Percentiles rank a stretch among this genome's conserved stretches.
phyloP scores from a whole-genome alignment of 1,284 basidiomycete species.

The Inonotus hispidus region DNA sequence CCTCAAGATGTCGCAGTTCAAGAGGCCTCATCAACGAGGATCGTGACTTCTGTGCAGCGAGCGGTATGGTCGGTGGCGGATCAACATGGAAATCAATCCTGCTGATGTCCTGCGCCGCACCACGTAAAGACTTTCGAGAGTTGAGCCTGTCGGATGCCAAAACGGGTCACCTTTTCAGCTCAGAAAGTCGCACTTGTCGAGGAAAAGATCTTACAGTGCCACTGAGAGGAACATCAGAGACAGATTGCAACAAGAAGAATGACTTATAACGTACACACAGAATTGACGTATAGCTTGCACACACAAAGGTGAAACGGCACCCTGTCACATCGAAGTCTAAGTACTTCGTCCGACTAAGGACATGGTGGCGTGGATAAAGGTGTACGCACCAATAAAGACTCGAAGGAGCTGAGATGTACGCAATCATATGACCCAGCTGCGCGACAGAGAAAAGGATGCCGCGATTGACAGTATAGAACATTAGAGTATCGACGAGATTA shows the following conservation, averaged over 20 bases:
- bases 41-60: neutral
- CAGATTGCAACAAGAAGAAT: neutral
- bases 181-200: neutral
- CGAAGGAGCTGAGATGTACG: neutral
- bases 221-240: neutral
- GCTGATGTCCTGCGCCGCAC: conserved; percentile 1
- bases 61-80: neutral
- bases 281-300: conserved; percentile 14
- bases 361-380: neutral
- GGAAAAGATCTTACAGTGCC: neutral
- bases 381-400: conserved; percentile 7
- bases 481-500: neutral
- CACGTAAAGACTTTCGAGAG: neutral
- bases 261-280: conserved; percentile 1
- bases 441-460: conserved; percentile 8
- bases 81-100: conserved; percentile 2
- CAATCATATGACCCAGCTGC: conserved; percentile 2
- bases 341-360: neutral
- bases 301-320: conserved; percentile 10
- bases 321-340: neutral
- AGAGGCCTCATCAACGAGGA: neutral
- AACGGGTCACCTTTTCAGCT: neutral
- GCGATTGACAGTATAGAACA: conserved; percentile 10
- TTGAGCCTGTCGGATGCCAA: conserved; percentile 1
- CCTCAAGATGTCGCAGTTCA: neutral